phyloP scores from a whole-genome alignment of 2,329 filamentous ascomycete genomes.

The Aureobasidium sp. region DNA sequence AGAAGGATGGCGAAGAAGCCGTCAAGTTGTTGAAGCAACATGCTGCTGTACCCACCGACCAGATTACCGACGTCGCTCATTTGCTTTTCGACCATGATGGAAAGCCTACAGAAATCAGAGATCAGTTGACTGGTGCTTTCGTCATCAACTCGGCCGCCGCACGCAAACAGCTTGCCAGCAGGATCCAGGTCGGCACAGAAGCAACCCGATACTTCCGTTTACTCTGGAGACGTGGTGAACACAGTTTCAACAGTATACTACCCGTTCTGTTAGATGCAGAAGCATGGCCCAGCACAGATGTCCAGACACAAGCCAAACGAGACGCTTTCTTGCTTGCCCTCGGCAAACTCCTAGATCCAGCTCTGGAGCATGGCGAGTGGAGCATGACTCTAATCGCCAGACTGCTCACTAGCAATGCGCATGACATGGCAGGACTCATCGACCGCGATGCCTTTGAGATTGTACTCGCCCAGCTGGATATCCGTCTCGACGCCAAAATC shows the following conservation, averaged over 20 bases:
- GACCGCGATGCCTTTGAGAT: conserved; percentile 74
- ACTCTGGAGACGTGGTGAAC: conserved; percentile 38
- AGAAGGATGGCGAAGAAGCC: conserved; percentile 35
- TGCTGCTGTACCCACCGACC: conserved; percentile 27
- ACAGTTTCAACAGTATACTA: conserved; percentile 37
- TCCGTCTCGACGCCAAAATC: conserved; percentile 64
- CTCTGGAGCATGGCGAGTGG: conserved; percentile 60
- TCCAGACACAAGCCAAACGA: conserved; percentile 38
- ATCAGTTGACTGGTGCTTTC: conserved; percentile 30
- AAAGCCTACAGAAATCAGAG: conserved; percentile 23
- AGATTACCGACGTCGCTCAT: conserved; percentile 33
- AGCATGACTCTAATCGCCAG: conserved; percentile 54
- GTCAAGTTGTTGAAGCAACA: conserved; percentile 23
- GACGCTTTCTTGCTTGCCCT: conserved; percentile 70
- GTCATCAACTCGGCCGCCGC: conserved; percentile 24
- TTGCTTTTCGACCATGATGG: conserved; percentile 35
- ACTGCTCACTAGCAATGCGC: conserved; percentile 45
- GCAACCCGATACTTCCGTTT: conserved; percentile 29
- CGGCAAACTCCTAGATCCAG: conserved; percentile 83
- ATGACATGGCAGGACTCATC: conserved; percentile 57
- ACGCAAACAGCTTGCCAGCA: conserved; percentile 31
- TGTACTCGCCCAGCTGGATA: conserved; percentile 76
- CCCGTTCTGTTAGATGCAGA: conserved; percentile 34
- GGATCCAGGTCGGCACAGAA: conserved; percentile 9
- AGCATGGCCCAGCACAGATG: conserved; percentile 34